phyloP scores from a whole-genome alignment of 1,284 basidiomycete species.

The Pseudozyma hubeiensis region DNA sequence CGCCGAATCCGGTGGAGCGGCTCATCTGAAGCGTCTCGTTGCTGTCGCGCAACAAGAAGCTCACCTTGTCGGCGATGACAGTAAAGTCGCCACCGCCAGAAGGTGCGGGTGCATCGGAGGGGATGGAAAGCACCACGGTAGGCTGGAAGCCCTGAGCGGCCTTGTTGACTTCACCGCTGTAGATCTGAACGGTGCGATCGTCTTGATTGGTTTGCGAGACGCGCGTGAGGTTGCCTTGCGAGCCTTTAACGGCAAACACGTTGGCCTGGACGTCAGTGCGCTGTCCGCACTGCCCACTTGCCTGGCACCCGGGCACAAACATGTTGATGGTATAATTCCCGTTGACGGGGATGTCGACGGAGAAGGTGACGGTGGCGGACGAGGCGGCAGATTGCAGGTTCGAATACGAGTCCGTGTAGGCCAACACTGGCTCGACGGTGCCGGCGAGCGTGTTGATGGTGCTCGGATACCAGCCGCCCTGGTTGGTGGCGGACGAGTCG shows the following conservation, averaged over 20 bases:
- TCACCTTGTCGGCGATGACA: constrained; percentile 75
- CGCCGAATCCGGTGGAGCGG: constrained; percentile 48
- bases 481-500: constrained; percentile 48
- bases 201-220: constrained; percentile 80
- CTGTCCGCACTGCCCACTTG: constrained; percentile 81
- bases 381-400: constrained; percentile 76
- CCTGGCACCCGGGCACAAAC: constrained; percentile 85
- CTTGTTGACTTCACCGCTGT: constrained; percentile 81
- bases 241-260: constrained; percentile 75
- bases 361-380: constrained; percentile 79
- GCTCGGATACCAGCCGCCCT: constrained; percentile 60
- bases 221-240: constrained; percentile 71
- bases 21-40: constrained; percentile 50
- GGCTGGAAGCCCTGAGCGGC: constrained; percentile 46
- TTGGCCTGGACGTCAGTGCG: constrained; percentile 86
- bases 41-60: constrained; percentile 56
- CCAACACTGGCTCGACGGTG: constrained; percentile 81
- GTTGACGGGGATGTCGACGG: constrained; percentile 86
- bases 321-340: constrained; percentile 87
- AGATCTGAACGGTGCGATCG: constrained; percentile 78
- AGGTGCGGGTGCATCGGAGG: constrained; percentile 72
- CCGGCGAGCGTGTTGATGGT: constrained; percentile 73
- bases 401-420: constrained; percentile 77
- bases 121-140: constrained; percentile 55
- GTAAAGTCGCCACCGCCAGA: constrained; percentile 78